phyloP scores from a whole-genome alignment of 805 yeast genomes.

The Candida berthetii region DNA sequence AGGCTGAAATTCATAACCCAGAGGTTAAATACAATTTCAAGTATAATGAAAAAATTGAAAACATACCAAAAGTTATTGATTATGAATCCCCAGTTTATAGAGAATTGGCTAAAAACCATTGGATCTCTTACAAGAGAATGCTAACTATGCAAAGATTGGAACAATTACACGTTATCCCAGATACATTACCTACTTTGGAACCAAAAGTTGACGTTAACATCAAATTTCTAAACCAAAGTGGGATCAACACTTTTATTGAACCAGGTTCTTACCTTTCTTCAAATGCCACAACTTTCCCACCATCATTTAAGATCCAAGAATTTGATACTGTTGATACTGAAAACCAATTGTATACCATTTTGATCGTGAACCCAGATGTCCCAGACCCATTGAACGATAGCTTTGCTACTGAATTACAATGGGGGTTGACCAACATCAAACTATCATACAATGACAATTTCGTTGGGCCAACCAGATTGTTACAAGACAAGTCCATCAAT shows the following conservation, averaged over 20 bases:
- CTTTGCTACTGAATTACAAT: constrained; percentile 65
- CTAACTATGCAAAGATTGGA: constrained; percentile 89
- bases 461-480: constrained; percentile 32
- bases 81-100: constrained; percentile 77
- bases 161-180: constrained; percentile 81
- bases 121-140: constrained; percentile 71
- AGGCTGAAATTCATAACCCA: constrained; percentile 76
- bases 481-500: constrained; percentile 28
- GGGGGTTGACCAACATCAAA: constrained; percentile 68
- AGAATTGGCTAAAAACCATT: constrained; percentile 54
- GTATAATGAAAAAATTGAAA: constrained; percentile 31
- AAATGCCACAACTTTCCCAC: constrained; percentile 66
- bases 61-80: constrained; percentile 46
- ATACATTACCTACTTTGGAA: constrained; percentile 82
- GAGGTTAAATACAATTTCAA: constrained; percentile 71
- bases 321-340: constrained; percentile 39
- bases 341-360: constrained; percentile 62
- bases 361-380: constrained; percentile 87
- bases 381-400: constrained; percentile 71
- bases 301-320: constrained; percentile 72
- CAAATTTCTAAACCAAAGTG: constrained; percentile 65
- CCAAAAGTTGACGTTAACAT: constrained; percentile 74
- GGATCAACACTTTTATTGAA: constrained; percentile 60
- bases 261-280: constrained; percentile 79
- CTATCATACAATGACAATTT: constrained; percentile 51